Percentiles rank a stretch among this genome's conserved stretches.
phyloP scores from a whole-genome alignment of 2,329 filamentous ascomycete genomes.

The Elsinoe ampelina region DNA sequence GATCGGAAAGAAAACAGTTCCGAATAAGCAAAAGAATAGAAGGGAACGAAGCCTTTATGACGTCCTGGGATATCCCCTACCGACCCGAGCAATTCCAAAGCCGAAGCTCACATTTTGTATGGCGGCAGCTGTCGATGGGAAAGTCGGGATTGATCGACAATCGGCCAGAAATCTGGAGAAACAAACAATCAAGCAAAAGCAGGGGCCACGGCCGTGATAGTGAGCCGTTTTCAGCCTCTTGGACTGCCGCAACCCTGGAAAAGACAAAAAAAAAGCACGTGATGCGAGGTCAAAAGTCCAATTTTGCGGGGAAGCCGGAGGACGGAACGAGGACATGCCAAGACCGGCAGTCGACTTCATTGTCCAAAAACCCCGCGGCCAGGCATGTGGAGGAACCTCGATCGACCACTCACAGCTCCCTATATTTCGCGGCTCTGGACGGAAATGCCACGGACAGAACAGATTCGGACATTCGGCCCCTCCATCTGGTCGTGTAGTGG shows the following conservation, averaged over 20 bases:
- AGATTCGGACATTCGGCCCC: background rate
- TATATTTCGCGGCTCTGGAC: background rate
- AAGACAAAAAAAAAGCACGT: background rate
- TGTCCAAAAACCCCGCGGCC: background rate
- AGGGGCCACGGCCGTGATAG: background rate
- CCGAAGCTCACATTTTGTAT: conserved; percentile 6
- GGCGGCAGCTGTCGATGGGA: conserved; percentile 6
- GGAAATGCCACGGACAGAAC: background rate
- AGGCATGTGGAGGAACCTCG: background rate
- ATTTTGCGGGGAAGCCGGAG: background rate
- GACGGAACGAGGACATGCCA: background rate
- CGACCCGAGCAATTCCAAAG: conserved; percentile 9
- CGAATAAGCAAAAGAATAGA: background rate
- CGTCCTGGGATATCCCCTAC: background rate
- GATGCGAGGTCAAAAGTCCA: background rate
- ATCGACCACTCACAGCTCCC: background rate
- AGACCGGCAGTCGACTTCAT: conserved; percentile 3
- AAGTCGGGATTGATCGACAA: conserved; percentile 13
- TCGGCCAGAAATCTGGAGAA: conserved; percentile 6
- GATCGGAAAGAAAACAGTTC: background rate
- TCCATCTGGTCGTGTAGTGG: background rate
- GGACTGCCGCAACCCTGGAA: background rate
- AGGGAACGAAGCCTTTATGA: conserved; percentile 1
- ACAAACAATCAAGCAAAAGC: background rate
- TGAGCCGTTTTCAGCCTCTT: conserved; percentile 10